A percentile compares a stretch with the other conserved stretches of the same genome.
These are phyloP conservation scores for Venturia aucupariae DNA, from an alignment of 2,329 filamentous ascomycete genomes.

Conservation along the genomic window DNA sequence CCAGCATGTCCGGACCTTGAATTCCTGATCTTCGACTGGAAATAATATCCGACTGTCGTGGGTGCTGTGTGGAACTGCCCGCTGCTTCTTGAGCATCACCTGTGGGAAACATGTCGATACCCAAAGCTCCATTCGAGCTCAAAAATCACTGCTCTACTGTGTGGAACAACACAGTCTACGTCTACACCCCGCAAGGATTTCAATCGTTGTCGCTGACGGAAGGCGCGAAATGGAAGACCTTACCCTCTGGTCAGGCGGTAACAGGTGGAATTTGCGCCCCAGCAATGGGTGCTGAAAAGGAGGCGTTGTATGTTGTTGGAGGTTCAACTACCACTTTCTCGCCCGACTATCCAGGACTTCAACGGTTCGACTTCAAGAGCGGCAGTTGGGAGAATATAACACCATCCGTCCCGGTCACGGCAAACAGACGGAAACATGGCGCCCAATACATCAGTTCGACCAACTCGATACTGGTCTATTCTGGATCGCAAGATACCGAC, in stretches of 20 bases:
- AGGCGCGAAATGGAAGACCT: slow-evolving; percentile 61
- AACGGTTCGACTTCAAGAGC: slow-evolving; percentile 52
- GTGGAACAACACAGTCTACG: slow-evolving; percentile 73
- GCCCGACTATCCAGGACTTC: slow-evolving; percentile 60
- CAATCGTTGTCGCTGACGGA: slow-evolving; percentile 60
- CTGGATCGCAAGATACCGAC: slow-evolving; percentile 57
- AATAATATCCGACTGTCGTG: neutral
- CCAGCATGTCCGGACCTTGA: slow-evolving; percentile 10
- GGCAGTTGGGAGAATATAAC: slow-evolving; percentile 50
- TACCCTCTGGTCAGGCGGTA: slow-evolving; percentile 59
- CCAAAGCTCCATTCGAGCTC: slow-evolving; percentile 59
- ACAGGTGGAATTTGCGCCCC: slow-evolving; percentile 70
- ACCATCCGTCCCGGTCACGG: slow-evolving; percentile 44
- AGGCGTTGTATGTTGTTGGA: slow-evolving; percentile 71
- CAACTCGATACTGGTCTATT: slow-evolving; percentile 70
- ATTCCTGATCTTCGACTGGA: neutral
- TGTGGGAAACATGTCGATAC: slow-evolving; percentile 54
- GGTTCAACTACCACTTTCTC: slow-evolving; percentile 38
- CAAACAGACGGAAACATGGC: slow-evolving; percentile 65
- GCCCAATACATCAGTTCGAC: slow-evolving; percentile 63
- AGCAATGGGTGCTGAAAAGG: slow-evolving; percentile 49
- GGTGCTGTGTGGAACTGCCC: neutral
- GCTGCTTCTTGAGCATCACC: neutral
- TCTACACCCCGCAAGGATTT: slow-evolving; percentile 67
- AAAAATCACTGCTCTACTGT: slow-evolving; percentile 74